These are phyloP conservation scores for Pilaira anomala DNA, from an alignment of 192 early-diverging fungal genomes.

Conservation along the genomic window DNA sequence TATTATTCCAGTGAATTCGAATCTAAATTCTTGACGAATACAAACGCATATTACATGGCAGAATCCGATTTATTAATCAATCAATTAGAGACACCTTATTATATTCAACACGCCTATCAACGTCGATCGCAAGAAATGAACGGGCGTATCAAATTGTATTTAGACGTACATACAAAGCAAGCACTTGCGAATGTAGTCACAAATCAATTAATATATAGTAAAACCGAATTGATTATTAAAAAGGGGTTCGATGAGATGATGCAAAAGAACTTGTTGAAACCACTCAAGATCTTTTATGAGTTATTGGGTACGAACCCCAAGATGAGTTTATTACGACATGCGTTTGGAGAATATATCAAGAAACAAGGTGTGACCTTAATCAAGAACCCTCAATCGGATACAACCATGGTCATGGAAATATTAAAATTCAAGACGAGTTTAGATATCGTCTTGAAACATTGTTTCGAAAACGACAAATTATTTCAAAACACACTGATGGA, in stretches of 20 bases:
- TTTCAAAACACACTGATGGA: constrained; percentile 63
- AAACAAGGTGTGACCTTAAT: constrained; percentile 57
- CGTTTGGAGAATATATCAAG: constrained; percentile 57
- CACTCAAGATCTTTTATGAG: constrained; percentile 68
- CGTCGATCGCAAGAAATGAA: constrained; percentile 70
- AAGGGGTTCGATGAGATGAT: constrained; percentile 78
- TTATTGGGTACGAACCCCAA: constrained; percentile 61
- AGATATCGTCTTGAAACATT: constrained; percentile 53
- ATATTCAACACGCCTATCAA: constrained; percentile 64
- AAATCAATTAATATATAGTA: constrained; percentile 63
- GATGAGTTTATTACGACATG: constrained; percentile 56
- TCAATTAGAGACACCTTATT: constrained; percentile 57
- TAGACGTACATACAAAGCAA: constrained; percentile 59
- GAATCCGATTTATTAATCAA: constrained; percentile 62
- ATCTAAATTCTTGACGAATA: constrained; percentile 62
- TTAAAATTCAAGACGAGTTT: constrained; percentile 61
- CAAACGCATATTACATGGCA: constrained; percentile 66
- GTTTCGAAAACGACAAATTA: constrained; percentile 49
- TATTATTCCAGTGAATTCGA: constrained; percentile 81
- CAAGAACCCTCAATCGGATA: constrained; percentile 50
- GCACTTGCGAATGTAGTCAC: constrained; percentile 61
- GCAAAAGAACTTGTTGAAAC: constrained; percentile 53
- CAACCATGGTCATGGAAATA: constrained; percentile 55
- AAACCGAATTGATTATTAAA: constrained; percentile 62
- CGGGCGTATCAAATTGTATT: constrained; percentile 56